A percentile compares a stretch with the other conserved stretches of the same genome.
Conservation (phyloP, 192 early-diverging fungal species). For the Chytriomyces confervae region DNA sequence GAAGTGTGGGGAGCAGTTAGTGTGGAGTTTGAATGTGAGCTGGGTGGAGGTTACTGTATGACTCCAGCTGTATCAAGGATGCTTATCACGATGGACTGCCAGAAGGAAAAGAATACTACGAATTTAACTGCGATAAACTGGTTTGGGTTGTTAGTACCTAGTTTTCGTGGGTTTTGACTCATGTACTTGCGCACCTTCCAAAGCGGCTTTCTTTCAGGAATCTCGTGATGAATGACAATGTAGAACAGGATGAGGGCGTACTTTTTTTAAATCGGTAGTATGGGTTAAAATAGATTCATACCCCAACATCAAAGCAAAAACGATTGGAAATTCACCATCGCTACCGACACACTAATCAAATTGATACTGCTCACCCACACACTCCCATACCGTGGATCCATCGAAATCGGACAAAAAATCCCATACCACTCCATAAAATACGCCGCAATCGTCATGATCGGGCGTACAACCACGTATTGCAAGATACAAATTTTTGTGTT, state of each 20-base stretch:
- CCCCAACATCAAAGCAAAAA: background rate
- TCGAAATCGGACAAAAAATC: slow-evolving; percentile 68
- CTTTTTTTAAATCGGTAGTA: background rate
- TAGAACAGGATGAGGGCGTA: slow-evolving; percentile 75
- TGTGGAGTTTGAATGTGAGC: slow-evolving; percentile 48
- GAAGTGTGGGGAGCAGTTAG: no score
- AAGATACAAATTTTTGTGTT: slow-evolving; percentile 68
- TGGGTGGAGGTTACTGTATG: slow-evolving; percentile 53
- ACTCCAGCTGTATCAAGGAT: slow-evolving; percentile 60
- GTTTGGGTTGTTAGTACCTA: background rate
- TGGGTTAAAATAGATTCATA: background rate
- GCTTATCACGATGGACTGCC: slow-evolving; percentile 63
- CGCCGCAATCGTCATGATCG: slow-evolving; percentile 68
- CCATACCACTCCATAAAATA: slow-evolving; percentile 64
- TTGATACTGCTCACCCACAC: slow-evolving; percentile 70
- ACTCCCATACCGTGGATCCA: slow-evolving; percentile 67
- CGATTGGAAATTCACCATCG: slow-evolving; percentile 59
- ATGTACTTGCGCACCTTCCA: slow-evolving; percentile 38
- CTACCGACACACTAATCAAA: slow-evolving; percentile 68
- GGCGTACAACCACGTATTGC: slow-evolving; percentile 76
- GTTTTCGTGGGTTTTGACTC: background rate
- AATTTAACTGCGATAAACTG: slow-evolving; percentile 53
- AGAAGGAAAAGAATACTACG: slow-evolving; percentile 70
- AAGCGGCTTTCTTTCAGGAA: slow-evolving; percentile 55
- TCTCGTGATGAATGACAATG: slow-evolving; percentile 64